phyloP scores from a whole-genome alignment of 306 rosid species.

The Cucurbita pepo region DNA sequence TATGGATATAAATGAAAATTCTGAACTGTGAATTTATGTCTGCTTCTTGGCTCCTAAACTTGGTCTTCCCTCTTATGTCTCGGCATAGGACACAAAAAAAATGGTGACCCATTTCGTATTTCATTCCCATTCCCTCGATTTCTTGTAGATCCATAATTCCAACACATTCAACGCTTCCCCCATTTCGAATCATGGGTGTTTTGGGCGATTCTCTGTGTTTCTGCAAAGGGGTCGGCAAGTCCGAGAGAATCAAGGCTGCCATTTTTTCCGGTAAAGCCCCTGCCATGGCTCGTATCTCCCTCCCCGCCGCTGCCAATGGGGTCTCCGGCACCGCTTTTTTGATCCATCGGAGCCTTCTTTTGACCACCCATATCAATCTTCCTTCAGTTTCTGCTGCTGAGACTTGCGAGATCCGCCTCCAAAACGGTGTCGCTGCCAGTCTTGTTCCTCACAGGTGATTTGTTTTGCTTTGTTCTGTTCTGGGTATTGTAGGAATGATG shows the following conservation, averaged over 20 bases:
- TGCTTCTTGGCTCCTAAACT: too few relatives aligned
- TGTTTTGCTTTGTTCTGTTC: neutral
- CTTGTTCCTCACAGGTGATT: conserved; percentile 58
- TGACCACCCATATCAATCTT: conserved; percentile 76
- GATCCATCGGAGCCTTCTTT: conserved; percentile 71
- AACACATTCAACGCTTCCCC: neutral
- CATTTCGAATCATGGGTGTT: conserved; percentile 41
- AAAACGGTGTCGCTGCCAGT: conserved; percentile 48
- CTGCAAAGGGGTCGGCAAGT: conserved; percentile 86
- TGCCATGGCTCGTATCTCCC: conserved; percentile 50
- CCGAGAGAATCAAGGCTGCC: conserved; percentile 66
- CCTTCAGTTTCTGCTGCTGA: conserved; percentile 61
- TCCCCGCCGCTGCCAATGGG: conserved; percentile 8
- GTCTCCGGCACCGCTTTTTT: conserved; percentile 51
- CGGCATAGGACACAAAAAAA: neutral
- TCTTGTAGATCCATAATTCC: conserved; percentile 23
- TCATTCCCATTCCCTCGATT: neutral
- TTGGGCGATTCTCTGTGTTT: conserved; percentile 86
- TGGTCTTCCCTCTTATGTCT: neutral
- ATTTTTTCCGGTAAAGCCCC: conserved; percentile 56
- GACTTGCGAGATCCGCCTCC: conserved; percentile 71
- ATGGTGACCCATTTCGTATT: conserved; percentile 8
- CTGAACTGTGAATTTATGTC: too few relatives aligned
- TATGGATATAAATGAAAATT: too few relatives aligned
- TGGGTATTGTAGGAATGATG: neutral